Conservation (phyloP, 1,284 basidiomycete genomes). For the Waitea zeae region DNA sequence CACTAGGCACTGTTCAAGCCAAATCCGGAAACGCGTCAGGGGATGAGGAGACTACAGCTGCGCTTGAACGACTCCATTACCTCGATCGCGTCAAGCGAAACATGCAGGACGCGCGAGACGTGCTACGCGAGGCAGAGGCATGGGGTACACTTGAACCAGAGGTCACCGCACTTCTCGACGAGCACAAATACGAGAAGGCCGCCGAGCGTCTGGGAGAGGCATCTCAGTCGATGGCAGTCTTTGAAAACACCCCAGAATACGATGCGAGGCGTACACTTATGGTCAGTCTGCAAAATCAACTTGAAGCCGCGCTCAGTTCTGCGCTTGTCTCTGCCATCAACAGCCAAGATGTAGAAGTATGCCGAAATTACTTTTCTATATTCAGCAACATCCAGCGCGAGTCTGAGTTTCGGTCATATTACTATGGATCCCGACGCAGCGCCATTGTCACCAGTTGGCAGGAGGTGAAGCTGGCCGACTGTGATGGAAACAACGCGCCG, state of each 20-base stretch:
- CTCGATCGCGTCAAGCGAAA: conserved; percentile 71
- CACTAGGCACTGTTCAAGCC: conserved; percentile 39
- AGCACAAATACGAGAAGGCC: conserved; percentile 68
- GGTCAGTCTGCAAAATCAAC: conserved; percentile 82
- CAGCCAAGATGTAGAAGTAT: conserved; percentile 51
- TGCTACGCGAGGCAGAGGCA: conserved; percentile 79
- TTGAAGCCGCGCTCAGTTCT: conserved; percentile 78
- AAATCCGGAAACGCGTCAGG: conserved; percentile 30
- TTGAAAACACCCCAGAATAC: conserved; percentile 79
- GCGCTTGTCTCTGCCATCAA: conserved; percentile 74
- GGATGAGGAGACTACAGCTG: conserved; percentile 33
- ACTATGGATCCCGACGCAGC: conserved; percentile 67
- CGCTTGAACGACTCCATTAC: conserved; percentile 58
- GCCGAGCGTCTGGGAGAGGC: conserved; percentile 82
- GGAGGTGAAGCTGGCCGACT: conserved; percentile 30
- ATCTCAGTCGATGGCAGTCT: conserved; percentile 72
- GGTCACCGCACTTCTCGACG: conserved; percentile 66
- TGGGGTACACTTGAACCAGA: conserved; percentile 91
- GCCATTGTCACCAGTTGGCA: conserved; percentile 56
- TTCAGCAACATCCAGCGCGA: conserved; percentile 84
- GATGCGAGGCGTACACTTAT: conserved; percentile 71
- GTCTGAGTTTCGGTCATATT: conserved; percentile 82
- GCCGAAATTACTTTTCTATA: conserved; percentile 67
- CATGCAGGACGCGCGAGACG: conserved; percentile 77
- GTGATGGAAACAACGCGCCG: not conserved